Base-by-base conservation (phyloP, 148 eudicot species). In the Vaccinium myrtillus region DNA sequence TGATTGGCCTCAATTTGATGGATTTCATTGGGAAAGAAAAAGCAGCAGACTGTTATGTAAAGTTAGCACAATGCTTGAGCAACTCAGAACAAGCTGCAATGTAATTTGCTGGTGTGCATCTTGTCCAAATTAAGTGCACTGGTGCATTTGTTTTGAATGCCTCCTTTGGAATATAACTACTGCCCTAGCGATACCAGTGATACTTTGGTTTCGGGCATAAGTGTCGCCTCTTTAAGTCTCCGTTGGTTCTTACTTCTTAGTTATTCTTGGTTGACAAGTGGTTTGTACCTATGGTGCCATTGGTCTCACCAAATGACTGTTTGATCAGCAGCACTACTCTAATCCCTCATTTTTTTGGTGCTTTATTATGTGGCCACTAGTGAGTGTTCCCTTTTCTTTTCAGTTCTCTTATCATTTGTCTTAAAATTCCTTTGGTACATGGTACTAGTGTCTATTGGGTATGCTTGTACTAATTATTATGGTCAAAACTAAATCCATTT, bases 401-500 rank as follows among this genome's bases (percentile, higher is more conserved):
- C 16, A 78, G 8, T 15, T 30, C 25, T 78, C 63, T 51, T 11
- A 6, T 78, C 21, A 15, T 53, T 78, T 77, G 46, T 27, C 16
- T 78, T 18, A 25, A 23, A 78, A 54, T 18, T 23, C 61, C 56
- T 76, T 23, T 75, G 49, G 54, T 46, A 43, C 78, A 75, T 30
- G 51, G 27, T 46, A 18, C n/a, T 8, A 16, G 19, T 36, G 76
- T 74, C n/a, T 46, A 8, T 75, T 18, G 51, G 80, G 27, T 5
- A 8, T 50, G 56, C 79, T 25, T 51, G 63, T 78, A 27, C 21
- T 53, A 10, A 10, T 13, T 39, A n/a, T 79, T 74, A 6, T 30
- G 14, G 75, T 77, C 14, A 73, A 55, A 21, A 78, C 25, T 78
- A 81, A 36, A 46, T 79, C 63, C 48, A 8, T 77, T 51, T 84